phyloP scores from a whole-genome alignment of 257 asterid species.

The Solanum gracilifrons region DNA sequence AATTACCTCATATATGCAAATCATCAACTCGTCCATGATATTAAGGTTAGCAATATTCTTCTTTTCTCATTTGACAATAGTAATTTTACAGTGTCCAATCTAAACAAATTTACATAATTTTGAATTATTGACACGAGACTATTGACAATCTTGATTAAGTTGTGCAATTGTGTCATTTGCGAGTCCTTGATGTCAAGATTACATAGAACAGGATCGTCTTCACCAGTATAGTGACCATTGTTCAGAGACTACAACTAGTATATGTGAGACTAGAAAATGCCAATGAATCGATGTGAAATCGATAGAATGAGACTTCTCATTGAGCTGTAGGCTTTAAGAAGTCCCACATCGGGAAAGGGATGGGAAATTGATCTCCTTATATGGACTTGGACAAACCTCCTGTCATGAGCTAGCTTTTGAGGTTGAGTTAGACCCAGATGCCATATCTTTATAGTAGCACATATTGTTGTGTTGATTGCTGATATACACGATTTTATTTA shows the following conservation, averaged over 20 bases:
- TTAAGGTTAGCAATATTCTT: constrained; percentile 40
- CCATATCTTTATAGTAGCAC: no score
- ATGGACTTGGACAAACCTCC: no score
- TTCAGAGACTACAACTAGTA: neutral
- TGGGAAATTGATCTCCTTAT: no score
- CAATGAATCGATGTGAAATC: no score
- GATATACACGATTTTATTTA: neutral
- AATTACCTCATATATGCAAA: constrained; percentile 62
- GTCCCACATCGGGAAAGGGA: no score
- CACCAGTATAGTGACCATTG: neutral
- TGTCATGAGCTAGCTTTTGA: no score
- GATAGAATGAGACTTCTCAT: no score
- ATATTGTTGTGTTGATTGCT: no score
- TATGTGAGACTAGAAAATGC: no score
- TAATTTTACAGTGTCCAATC: neutral
- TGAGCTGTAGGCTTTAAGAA: no score
- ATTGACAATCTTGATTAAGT: neutral
- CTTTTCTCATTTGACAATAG: neutral
- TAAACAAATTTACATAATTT: neutral
- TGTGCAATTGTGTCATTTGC: neutral
- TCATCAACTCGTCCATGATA: constrained; percentile 42
- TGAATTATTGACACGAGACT: neutral
- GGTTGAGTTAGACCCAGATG: no score
- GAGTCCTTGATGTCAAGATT: neutral
- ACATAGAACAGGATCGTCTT: neutral